phyloP scores from a whole-genome alignment of 2,329 filamentous ascomycete genomes.

The Alternaria hordeiaustralica region DNA sequence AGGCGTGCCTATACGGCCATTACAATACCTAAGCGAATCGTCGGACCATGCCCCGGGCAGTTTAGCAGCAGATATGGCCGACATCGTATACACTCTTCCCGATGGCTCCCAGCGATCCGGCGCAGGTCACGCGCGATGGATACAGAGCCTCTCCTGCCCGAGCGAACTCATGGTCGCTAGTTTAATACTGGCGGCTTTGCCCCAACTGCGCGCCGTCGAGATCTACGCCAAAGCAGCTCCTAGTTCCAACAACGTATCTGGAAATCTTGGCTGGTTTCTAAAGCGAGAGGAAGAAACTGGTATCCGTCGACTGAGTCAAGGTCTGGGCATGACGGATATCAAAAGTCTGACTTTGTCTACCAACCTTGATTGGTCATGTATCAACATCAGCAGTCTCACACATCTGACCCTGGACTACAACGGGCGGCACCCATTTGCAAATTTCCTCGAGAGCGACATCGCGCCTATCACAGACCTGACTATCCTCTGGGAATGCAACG shows the following conservation, averaged over 20 bases:
- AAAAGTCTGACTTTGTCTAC: not conserved
- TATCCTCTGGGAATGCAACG: not conserved
- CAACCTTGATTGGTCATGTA: not conserved
- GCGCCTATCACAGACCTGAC: not conserved
- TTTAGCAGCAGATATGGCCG: not conserved
- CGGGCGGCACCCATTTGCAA: not conserved
- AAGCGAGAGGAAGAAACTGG: not conserved
- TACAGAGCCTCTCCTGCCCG: not conserved
- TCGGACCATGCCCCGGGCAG: not conserved
- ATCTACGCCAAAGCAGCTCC: not conserved
- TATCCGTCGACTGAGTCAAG: not conserved
- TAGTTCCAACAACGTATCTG: not conserved
- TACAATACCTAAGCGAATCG: not conserved
- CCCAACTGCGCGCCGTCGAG: not conserved
- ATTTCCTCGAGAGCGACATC: not conserved
- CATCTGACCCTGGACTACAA: not conserved
- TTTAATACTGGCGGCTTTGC: not conserved
- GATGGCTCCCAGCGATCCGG: not conserved
- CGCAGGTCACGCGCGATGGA: not conserved
- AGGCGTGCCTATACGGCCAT: not conserved
- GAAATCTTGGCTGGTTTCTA: not conserved
- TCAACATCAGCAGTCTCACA: not conserved
- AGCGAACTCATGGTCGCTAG: not conserved
- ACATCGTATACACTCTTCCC: not conserved
- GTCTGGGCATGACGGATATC: not conserved